Evolutionary conservation across 2,329 filamentous ascomycete species (phyloP).

Genomic region (Fusarium sp.): DNA sequence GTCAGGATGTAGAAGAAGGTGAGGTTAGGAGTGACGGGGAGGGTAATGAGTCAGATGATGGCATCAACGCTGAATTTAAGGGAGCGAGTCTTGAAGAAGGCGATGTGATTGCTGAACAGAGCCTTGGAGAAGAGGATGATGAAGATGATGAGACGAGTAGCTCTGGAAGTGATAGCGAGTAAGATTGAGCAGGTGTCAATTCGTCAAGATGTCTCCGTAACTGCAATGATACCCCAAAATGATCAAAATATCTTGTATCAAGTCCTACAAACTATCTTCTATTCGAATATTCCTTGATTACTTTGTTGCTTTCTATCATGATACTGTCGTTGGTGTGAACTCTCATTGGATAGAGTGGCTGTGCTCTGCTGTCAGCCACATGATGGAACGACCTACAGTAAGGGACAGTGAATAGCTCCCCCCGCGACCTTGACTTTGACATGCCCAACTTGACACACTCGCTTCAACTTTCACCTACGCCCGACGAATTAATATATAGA

Average conservation of each 20-base stretch:
- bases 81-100: constrained; percentile 39
- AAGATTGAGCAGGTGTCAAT: neutral
- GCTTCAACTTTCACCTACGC: constrained; percentile 3
- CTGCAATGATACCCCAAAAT: neutral
- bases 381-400: constrained; percentile 6
- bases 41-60: constrained; percentile 36
- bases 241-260: neutral
- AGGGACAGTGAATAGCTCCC: constrained; percentile 29
- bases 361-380: constrained; percentile 33
- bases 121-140: constrained; percentile 48
- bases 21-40: constrained; percentile 45
- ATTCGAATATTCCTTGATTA: neutral
- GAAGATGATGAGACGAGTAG: constrained; percentile 53
- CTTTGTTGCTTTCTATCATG: neutral
- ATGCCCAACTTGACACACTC: constrained; percentile 8
- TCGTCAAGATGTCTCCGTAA: neutral
- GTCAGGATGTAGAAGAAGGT: constrained; percentile 45
- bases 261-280: neutral
- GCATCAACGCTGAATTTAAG: constrained; percentile 20
- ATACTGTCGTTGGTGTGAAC: neutral
- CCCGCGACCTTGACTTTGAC: constrained; percentile 22
- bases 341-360: constrained; percentile 15
- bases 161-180: constrained; percentile 51
- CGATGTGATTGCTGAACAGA: constrained; percentile 52
- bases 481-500: neutral